A percentile compares a stretch with the other conserved stretches of the same genome.
These are phyloP conservation scores for Exophiala sp. DNA, from an alignment of 2,329 filamentous ascomycete species.

Conservation along the genomic window DNA sequence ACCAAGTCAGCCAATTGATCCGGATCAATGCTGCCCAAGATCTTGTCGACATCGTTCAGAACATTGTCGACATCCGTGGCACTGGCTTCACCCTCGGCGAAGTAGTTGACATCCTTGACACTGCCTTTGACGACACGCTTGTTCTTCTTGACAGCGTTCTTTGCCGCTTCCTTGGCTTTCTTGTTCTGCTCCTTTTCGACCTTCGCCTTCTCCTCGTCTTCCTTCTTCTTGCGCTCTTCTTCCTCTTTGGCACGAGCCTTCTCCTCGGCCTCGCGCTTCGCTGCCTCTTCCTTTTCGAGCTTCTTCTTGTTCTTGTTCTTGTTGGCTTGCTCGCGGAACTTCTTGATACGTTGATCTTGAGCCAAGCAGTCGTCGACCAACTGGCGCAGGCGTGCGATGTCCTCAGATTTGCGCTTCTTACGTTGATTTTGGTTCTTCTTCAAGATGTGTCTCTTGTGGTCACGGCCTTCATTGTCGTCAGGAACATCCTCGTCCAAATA, in stretches of 20 bases:
- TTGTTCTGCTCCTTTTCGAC: conserved; percentile 76
- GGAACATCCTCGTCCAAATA: conserved; percentile 98
- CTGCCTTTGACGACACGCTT: conserved; percentile 92
- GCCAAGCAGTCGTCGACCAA: conserved; percentile 82
- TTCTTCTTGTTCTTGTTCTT: conserved; percentile 96
- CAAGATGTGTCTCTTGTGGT: conserved; percentile 97
- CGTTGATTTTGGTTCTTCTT: conserved; percentile 96
- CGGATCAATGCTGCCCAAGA: conserved; percentile 83
- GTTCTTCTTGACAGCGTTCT: conserved; percentile 99
- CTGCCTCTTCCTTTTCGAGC: conserved; percentile 83
- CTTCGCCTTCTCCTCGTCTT: conserved; percentile 85
- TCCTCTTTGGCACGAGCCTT: conserved; percentile 79
- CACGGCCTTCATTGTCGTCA: conserved; percentile 97
- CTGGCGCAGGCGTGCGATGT: conserved; percentile 84
- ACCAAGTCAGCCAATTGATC: conserved; percentile 87
- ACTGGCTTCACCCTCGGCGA: conserved; percentile 67
- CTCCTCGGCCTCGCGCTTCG: conserved; percentile 82
- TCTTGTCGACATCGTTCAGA: conserved; percentile 76
- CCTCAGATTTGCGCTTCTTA: conserved; percentile 99
- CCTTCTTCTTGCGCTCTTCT: conserved; percentile 73
- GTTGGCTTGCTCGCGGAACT: conserved; percentile 86
- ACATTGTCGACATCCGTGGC: conserved; percentile 73
- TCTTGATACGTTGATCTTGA: conserved; percentile 92
- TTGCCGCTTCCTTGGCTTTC: conserved; percentile 97
- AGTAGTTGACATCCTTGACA: conserved; percentile 98